Evolutionary conservation across 2,329 filamentous ascomycete genomes (phyloP), one percentile per base, ranked within the genome.

Genomic region (Tolypocladium sp.): DNA sequence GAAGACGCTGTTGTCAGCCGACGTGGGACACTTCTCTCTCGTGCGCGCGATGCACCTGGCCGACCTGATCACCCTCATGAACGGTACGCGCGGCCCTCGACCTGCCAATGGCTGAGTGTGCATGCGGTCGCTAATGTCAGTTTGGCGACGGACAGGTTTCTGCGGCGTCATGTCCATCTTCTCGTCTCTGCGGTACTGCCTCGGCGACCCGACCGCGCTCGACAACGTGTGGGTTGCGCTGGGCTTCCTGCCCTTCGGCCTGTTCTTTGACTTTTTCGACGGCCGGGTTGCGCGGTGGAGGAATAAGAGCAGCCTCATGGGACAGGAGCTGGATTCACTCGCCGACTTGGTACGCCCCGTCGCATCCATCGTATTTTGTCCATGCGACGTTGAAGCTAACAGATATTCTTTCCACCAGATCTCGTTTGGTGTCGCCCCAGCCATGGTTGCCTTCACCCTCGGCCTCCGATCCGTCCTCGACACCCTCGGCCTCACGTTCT

Each of bases 181-280:
- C 77, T 92, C 92, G 53, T 96, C 92, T 30, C 84, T 99, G 77
- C 90, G 92, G 65, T 97, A 97, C 81, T 94, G 90, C 74, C 83
- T 96, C 63, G 87, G 87, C 63, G 84, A 88, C 64, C 82, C 88
- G 10, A 71, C 80, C 60, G 78, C 88, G 58, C 79, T 85, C 66
- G 79, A 79, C 57, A 88, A 91, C 67, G 78, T 97, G 58, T 97
- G 90, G 83, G 77, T 87, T 40, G 92, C 94, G 2, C 84, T 99
- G 55, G 84, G 79, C 5, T 91, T 97, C 74, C 89, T 97, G 74
- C 93, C 93, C 0, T 90, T 97, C 61, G 92, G 92, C 6, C 80
- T 97, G 15, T 97, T 97, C 79, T 97, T 97, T 74, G 94, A 99
- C 75, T 95, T 96, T 71, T 91, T 97, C 82, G 94, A 99, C 74